Evolutionary conservation across 2,329 filamentous ascomycete genomes (phyloP), one percentile per base, ranked within the genome.

Genomic region (Penicillium vulpinum): DNA sequence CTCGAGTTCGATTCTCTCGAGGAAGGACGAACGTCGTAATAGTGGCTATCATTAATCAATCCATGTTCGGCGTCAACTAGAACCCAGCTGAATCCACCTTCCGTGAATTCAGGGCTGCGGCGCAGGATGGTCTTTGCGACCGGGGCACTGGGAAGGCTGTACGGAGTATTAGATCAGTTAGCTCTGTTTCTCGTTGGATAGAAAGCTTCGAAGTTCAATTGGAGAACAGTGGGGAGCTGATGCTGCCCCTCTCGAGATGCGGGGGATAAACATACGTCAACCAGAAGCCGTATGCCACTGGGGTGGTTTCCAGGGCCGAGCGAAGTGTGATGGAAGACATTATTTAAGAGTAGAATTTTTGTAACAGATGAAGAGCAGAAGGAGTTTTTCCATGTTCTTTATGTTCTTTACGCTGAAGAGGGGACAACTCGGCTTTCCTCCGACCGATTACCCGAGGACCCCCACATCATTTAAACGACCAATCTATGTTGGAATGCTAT

Each of bases 21-120:
- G n/a, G n/a, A 7, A 21, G 18, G 11, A 53, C 59, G 10, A 29
- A 73, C 70, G 54, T 74, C 73, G 44, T 75, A 75, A 58, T 75
- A 75, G 53, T 76, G 63, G 39, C 62, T 59, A 47, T 76, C 74
- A 29, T 68, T 65, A 54, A 76, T 75, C 58, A 75, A 65, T 33
- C 74, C 74, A 58, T 77, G 74, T 61, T 77, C 74, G 33, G 71
- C 72, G 44, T 77, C 74, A 35, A 77, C 64, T 10, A 76, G 61
- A 21, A 76, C 72, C 74, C 74, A 77, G 60, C 66, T 69, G 59
- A 71, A 72, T 40, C 54, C 54, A 8, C 48, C 43, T 61, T 63
- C 29, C 5, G 62, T 51, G 11, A 60, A 65, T 8, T 61, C 59
- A 21, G 67, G 59, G 28, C 64, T 61, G 7, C 67, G 63, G 44